Evolutionary conservation across 2,329 filamentous ascomycete genomes (phyloP), one percentile per base, ranked within the genome.

Genomic region (Aspergillus clavatus): DNA sequence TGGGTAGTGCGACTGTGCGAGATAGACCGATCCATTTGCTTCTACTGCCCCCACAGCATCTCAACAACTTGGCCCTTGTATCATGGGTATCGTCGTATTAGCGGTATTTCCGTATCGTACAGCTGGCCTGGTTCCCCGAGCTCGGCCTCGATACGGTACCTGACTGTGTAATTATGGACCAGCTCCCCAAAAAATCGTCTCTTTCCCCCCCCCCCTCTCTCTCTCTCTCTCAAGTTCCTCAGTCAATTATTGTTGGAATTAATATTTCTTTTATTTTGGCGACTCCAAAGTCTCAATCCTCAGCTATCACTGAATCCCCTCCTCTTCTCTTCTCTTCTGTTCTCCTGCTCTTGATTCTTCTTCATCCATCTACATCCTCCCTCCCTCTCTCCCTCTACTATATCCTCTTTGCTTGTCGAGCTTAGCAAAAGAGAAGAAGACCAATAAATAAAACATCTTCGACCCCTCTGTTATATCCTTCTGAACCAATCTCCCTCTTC

Each of bases 391-490:
- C 40, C 39, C 41, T 38, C 49, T 44, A 57, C 53, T 52, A 19
- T 18, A 35, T 18, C 11, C 19, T 18, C 10, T 35, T 16, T 35
- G 31, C 18, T 19, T 35, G 8, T 16, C 31, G 18, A 35, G 8
- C 14, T 29, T n/a, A 5, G 27, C 27, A 29, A n/a, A 29, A 26
- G 5, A 26, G 27, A n/a, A 29, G 6, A 11, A 42, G 45, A 40
- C 47, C 44, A 38, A n/a, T n/a, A n/a, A n/a, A n/a, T n/a, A n/a
- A n/a, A n/a, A n/a, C 49, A 43, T 58, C 55, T 51, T 35, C 47
- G 46, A 51, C 19, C 41, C 39, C 31, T 18, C 31, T 18, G 31
- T 35, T 35, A 21, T 12, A 35, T 35, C 16, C 10, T 35, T 19
- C 18, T 35, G n/a, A 35, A 19, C 8, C 29, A 37, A 27, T 33